Conservation (phyloP, 306 rosid genomes). For the Trifolium repens region DNA sequence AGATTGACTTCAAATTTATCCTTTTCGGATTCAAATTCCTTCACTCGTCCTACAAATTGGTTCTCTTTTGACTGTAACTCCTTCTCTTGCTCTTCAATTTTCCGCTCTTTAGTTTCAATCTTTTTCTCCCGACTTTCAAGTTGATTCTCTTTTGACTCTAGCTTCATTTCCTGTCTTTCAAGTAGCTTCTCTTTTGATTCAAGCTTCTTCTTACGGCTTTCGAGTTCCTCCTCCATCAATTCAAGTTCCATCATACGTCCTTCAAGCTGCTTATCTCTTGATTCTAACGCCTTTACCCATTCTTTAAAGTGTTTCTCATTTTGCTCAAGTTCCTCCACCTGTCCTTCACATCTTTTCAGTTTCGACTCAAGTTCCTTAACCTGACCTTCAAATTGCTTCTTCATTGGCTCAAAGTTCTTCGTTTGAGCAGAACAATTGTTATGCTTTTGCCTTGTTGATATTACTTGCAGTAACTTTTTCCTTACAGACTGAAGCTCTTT, state of each 20-base stretch:
- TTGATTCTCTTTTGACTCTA: no score
- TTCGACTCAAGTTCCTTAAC: constrained; percentile 24
- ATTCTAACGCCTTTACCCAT: no score
- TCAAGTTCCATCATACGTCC: background rate
- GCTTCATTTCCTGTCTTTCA: background rate
- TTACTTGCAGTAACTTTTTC: constrained; percentile 28
- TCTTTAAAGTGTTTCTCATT: background rate
- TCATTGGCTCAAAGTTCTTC: background rate
- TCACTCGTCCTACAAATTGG: background rate
- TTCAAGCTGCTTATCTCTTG: no score
- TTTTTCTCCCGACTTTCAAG: background rate
- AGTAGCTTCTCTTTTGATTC: background rate
- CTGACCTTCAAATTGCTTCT: background rate
- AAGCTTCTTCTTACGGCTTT: background rate
- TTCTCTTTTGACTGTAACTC: background rate
- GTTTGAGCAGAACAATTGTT: background rate
- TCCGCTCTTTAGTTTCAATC: background rate
- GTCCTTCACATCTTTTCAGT: background rate
- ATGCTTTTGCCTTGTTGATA: background rate
- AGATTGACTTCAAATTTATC: no score
- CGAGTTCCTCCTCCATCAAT: background rate
- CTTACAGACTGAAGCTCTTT: constrained; percentile 10
- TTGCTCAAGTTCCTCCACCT: background rate
- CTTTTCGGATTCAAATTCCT: background rate
- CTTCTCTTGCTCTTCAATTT: background rate